These are phyloP conservation scores for Pezicula rhizophila DNA, from an alignment of 2,329 filamentous ascomycete genomes.

Conservation along the genomic window DNA sequence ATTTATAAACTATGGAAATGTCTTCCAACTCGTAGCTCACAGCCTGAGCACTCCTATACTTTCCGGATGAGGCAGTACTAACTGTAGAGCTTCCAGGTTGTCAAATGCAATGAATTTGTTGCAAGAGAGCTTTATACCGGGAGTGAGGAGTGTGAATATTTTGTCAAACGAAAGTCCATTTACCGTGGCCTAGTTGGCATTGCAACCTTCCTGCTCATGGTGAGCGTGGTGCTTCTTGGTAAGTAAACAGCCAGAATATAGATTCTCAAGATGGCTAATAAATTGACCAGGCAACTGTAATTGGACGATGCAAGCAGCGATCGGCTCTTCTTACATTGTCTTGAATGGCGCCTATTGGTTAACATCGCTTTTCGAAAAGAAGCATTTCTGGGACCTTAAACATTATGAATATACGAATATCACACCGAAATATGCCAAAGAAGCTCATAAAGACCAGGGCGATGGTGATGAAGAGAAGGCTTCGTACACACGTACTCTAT, in stretches of 20 bases:
- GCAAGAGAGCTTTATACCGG: constrained; percentile 57
- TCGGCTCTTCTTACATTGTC: constrained; percentile 50
- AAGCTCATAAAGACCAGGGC: constrained; percentile 30
- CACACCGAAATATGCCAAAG: constrained; percentile 33
- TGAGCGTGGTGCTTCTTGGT: constrained; percentile 53
- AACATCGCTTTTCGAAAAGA: constrained; percentile 29
- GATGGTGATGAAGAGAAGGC: constrained; percentile 33
- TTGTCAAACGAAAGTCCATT: constrained; percentile 32
- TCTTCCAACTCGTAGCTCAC: too few species aligned
- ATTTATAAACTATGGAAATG: too few species aligned
- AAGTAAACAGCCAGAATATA: not conserved
- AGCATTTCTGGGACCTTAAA: constrained; percentile 51
- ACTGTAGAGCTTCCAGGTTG: constrained; percentile 4
- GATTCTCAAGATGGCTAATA: not conserved
- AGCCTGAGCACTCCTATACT: too few species aligned
- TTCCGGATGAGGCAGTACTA: too few species aligned
- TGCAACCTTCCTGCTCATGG: constrained; percentile 55
- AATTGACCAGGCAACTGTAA: constrained; percentile 39
- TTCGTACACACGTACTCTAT: constrained; percentile 50
- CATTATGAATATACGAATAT: constrained; percentile 40
- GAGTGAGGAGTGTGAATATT: constrained; percentile 54
- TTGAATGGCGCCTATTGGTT: constrained; percentile 56
- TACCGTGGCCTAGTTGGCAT: constrained; percentile 50
- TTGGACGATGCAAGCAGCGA: constrained; percentile 54
- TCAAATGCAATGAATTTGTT: constrained; percentile 53